A percentile compares a stretch with the other conserved stretches of the same genome.
phyloP scores from a whole-genome alignment of 2,329 filamentous ascomycete genomes.

The Alternaria conjuncta region DNA sequence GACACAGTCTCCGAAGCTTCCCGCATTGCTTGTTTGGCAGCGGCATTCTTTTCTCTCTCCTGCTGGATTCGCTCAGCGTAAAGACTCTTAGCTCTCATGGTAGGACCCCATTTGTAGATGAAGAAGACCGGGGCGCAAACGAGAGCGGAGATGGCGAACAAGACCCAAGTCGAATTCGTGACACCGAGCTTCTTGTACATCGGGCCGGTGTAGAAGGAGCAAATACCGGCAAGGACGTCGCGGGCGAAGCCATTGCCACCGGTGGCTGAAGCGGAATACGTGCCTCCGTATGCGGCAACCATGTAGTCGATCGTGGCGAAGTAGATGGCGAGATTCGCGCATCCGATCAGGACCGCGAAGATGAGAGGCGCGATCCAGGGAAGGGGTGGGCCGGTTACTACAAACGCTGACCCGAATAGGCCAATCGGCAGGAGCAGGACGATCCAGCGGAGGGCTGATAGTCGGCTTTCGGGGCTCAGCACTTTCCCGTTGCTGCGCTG shows the following conservation, averaged over 20 bases:
- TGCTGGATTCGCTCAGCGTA: conserved; percentile 32
- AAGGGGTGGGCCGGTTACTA: conserved; percentile 63
- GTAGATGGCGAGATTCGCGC: conserved; percentile 74
- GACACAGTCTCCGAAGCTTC: neutral
- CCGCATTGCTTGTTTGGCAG: conserved; percentile 3
- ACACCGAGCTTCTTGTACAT: conserved; percentile 40
- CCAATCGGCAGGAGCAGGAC: conserved; percentile 69
- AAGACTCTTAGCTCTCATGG: conserved; percentile 52
- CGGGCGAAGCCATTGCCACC: conserved; percentile 78
- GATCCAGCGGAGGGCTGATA: conserved; percentile 69
- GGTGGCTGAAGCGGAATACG: conserved; percentile 75
- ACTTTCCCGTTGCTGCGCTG: conserved; percentile 52
- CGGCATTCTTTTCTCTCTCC: conserved; percentile 27
- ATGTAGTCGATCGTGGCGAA: conserved; percentile 82
- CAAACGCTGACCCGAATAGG: conserved; percentile 72
- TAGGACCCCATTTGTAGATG: conserved; percentile 63
- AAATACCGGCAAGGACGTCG: conserved; percentile 75
- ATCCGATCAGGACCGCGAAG: conserved; percentile 64
- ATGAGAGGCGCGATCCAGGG: conserved; percentile 64
- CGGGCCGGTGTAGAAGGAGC: conserved; percentile 62
- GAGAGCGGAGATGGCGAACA: conserved; percentile 57
- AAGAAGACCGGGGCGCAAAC: conserved; percentile 62
- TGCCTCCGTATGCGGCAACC: conserved; percentile 72
- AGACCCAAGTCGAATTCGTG: conserved; percentile 45
- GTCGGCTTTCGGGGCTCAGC: conserved; percentile 68